A percentile compares a stretch with the other conserved stretches of the same genome.
These are phyloP conservation scores for Tylopilus rubrobrunneus DNA, from an alignment of 768 basidiomycete species.

Conservation along the genomic window DNA sequence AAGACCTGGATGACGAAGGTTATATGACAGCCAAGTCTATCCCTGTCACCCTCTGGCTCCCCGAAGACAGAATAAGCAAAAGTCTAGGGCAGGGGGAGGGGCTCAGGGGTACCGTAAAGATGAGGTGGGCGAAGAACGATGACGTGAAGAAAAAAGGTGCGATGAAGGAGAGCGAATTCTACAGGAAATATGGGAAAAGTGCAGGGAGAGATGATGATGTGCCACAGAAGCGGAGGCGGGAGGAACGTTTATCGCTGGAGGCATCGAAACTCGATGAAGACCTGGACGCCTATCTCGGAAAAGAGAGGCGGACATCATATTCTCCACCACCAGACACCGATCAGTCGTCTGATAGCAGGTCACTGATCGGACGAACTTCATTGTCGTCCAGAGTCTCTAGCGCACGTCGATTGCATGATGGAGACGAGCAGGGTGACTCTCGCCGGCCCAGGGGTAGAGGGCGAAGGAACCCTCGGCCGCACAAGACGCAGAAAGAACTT, in stretches of 20 bases:
- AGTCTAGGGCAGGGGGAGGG: constrained; percentile 69
- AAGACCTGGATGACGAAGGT: constrained; percentile 52
- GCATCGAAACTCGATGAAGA: constrained; percentile 58
- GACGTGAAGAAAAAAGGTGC: constrained; percentile 82
- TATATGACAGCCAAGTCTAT: constrained; percentile 63
- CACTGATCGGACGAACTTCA: constrained; percentile 57
- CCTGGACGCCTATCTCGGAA: constrained; percentile 63
- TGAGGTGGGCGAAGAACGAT: constrained; percentile 71
- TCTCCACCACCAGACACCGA: constrained; percentile 58
- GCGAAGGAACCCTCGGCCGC: constrained; percentile 40
- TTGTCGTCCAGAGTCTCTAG: constrained; percentile 17
- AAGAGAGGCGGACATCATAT: constrained; percentile 33
- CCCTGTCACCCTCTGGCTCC: constrained; percentile 73
- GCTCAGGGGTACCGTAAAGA: constrained; percentile 58
- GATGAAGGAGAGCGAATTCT: constrained; percentile 69
- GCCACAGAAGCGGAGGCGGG: constrained; percentile 35
- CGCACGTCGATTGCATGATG: constrained; percentile 18
- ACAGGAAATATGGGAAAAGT: constrained; percentile 62
- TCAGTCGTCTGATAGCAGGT: constrained; percentile 50
- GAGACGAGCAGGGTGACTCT: constrained; percentile 25
- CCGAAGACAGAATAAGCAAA: constrained; percentile 70
- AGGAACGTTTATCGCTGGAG: constrained; percentile 31
- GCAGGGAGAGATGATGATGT: constrained; percentile 60
- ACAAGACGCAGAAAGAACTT: constrained; percentile 69
- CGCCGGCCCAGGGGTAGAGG: constrained; percentile 31